Base-by-base conservation (phyloP, 2,329 filamentous ascomycete genomes). In the Colletotrichum filicis region DNA sequence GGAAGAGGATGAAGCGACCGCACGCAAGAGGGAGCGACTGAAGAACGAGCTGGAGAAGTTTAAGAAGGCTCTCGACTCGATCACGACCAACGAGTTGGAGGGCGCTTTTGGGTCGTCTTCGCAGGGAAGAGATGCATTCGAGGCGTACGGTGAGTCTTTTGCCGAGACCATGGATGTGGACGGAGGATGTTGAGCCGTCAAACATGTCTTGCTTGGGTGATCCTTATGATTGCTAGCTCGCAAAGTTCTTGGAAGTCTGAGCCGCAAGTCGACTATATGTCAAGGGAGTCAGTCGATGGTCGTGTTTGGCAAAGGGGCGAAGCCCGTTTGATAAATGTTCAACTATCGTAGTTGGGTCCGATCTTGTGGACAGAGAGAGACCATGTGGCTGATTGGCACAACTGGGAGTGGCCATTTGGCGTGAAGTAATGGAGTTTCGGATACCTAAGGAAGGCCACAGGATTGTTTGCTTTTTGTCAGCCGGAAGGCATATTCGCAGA, bases 1-100 rank as follows among this genome's bases (percentile, higher is more conserved):
- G 86, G 86, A 85, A 26, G 87, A 89, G 66, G 86, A 88, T 65
- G 77, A 80, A 2, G 78, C 77, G 0, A 88, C 85, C 0, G 86
- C 87, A 0, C 75, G 75, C 5, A 80, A 79, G 62, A 80, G 87
- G 1, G 81, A 84, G 35, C 80, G 78, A 12, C 81, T 88, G 37
- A 86, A 85, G 74, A 75, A 76, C 2, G 85, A 87, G 72, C 80
- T 80, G 60, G 80, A 82, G n/a, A 88, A 87, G 76, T 85, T 88
- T 62, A 78, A 80, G n/a, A 82, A 81, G 59, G 87, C 87, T 0
- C 80, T 88, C 67, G 78, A 80, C 26, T 87, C 84, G 46, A 89
- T 89, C 64, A 88, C 12, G 83, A 87, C 75, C 3, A 80, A 88
- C 5, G 85, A 87, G 74, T 77, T 78, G 22, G 83, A 83, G 5